Base-by-base conservation (phyloP, 495 filamentous ascomycete species). In the Talaromyces adpressus region DNA sequence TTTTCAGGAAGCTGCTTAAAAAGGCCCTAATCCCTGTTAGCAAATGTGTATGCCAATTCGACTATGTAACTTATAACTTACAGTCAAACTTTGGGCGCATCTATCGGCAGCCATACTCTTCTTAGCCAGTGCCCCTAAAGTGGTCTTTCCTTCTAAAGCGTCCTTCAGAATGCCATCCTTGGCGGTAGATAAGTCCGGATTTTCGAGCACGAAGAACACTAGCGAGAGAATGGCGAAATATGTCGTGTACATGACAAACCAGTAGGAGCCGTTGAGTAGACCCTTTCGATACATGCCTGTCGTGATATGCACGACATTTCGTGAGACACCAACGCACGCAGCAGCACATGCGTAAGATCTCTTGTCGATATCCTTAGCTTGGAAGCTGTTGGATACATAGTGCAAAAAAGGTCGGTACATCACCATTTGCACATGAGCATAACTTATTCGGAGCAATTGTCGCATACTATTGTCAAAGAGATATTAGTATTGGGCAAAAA, bases 171-270 rank as follows among this genome's bases (percentile, higher is more conserved):
- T 88, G 47, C 90, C 89, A 36, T 85, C 78, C 41, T 90, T 84
- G n/a, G 87, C 89, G 3, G 80, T 84, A 3, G 83, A 71, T 66
- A 89, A 91, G 63, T 93, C 85, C 18, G 91, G 90, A 68, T 96
- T 97, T 73, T 97, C 93, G 14, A 97, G 74, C 0, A 91, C 91
- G 68, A 88, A 97, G 75, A 93, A 98, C 14, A 97, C 79, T 62
- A 98, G 76, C 0, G 92, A 92, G 9, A 98, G 80, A 51, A 97
- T 92, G 23, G 92, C 89, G 72, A 97, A 98, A 76, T 97, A 98
- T 14, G 91, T 90, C 2, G 94, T 96, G 67, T 97, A 98, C 77
- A 97, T 91, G 56, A 89, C 90, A 68, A 97, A 97, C 94, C 94
- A 98, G 75, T 93, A 96, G 0, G 92, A 90, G 0, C 94, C 94